Evolutionary conservation across 257 asterid species (phyloP).

Genomic region (Euphrasia confusa): DNA sequence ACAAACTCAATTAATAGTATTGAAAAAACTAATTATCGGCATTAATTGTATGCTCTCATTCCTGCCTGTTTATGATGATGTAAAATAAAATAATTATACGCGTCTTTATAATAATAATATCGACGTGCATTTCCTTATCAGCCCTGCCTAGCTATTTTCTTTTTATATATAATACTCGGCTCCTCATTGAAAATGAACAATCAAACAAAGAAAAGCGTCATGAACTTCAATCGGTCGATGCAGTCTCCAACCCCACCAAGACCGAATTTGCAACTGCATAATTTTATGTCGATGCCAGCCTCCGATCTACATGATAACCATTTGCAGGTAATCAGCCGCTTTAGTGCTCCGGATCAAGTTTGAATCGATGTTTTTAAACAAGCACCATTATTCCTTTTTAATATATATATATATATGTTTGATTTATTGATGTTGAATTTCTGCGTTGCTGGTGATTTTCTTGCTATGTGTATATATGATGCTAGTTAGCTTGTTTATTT

Average conservation of each 20-base stretch:
- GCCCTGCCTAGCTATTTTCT: background rate
- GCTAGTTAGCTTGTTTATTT: background rate
- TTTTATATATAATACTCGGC: background rate
- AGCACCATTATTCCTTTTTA: background rate
- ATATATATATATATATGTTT: too few species aligned
- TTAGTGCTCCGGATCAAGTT: background rate
- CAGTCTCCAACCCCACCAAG: background rate
- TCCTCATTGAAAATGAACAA: background rate
- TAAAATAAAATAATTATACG: background rate
- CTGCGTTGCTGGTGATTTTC: background rate
- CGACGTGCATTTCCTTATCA: background rate
- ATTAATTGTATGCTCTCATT: background rate
- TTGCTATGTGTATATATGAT: background rate
- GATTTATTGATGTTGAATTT: background rate
- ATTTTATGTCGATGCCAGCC: background rate
- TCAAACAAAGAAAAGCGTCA: background rate
- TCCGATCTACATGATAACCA: background rate
- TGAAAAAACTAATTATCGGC: background rate
- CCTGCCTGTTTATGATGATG: background rate
- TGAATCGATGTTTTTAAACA: background rate
- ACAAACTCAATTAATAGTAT: slow-evolving; percentile 4
- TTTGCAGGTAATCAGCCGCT: background rate
- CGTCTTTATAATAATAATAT: background rate
- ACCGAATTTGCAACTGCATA: background rate
- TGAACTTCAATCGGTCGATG: background rate